A percentile compares a stretch with the other conserved stretches of the same genome.
phyloP scores from a whole-genome alignment of 371 early-diverging fungal species.

The Sporodiniella umbellata region DNA sequence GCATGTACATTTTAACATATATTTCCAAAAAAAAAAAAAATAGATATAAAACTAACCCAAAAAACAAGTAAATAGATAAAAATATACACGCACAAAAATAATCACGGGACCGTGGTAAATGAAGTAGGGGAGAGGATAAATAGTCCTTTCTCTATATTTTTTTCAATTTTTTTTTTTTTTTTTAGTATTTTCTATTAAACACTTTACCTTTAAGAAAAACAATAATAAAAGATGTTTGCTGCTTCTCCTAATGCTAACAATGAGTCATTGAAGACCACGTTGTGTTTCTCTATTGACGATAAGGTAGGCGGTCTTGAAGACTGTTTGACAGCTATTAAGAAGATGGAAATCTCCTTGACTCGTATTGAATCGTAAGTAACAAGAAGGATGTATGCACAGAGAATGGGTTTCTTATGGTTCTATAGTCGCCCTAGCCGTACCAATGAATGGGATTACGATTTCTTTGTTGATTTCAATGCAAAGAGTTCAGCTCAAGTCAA shows the following conservation, averaged over 20 bases:
- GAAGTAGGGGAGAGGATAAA: neutral
- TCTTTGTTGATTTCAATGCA: conserved; percentile 87
- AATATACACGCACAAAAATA: no score
- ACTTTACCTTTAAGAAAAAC: no score
- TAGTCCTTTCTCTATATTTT: neutral
- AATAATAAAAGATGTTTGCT: neutral
- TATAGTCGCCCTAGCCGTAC: conserved; percentile 77
- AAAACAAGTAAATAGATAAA: no score
- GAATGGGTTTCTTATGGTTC: neutral
- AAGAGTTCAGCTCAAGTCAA: conserved; percentile 51
- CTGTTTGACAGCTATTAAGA: conserved; percentile 73
- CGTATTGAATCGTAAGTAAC: conserved; percentile 83
- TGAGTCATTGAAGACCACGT: conserved; percentile 44
- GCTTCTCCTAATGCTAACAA: conserved; percentile 11
- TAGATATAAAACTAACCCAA: no score
- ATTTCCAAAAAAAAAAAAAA: neutral
- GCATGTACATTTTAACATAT: no score
- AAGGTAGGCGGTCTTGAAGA: conserved; percentile 84
- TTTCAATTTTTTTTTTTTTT: neutral
- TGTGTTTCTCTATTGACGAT: conserved; percentile 84
- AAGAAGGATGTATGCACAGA: neutral
- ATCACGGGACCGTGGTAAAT: conserved; percentile 1
- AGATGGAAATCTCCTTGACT: conserved; percentile 78
- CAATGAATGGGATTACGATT: conserved; percentile 83
- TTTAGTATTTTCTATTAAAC: neutral